Evolutionary conservation across 805 yeast species (phyloP), one percentile per base, ranked within the genome.

Genomic region (Suhomyces pyralidae): DNA sequence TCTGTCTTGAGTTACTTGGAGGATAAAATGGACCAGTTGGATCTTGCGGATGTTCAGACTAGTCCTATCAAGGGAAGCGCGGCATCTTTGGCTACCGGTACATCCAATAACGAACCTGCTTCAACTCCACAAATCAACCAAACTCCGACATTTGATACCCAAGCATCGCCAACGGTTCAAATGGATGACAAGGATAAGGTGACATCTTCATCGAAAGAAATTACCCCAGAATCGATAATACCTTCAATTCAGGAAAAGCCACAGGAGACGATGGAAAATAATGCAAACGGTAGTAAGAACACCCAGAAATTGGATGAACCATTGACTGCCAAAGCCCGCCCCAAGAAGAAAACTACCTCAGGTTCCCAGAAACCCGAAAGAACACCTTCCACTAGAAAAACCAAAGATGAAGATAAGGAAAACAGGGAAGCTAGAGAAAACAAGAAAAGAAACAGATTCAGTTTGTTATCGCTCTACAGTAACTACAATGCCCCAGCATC

Each of bases 1-100:
- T 68, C 76, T 1, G 78, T 72, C 3, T 64, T 76, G 54, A 68
- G 72, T 57, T 76, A 74, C 53, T 65, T 76, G 57, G 80, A 76
- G 51, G 79, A 74, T 57, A 73, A 70, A 58, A 76, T 76, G 66
- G 78, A 74, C 48, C 64, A 69, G 4, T 61, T 75, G 52, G 79
- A 74, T 48, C 63, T 74, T 50, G 58, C 64, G 5, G 74, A 69
- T 40, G 63, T 58, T n/a, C 53, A 48, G 58, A 28, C 24, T 14
- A 62, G 68, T 51, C 69, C 71, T 1, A 49, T 53, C n/a, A 52
- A 52, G 49, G 26, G 53, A 14, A 48, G 38, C 15, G 48, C 43
- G 36, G 30, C 42, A 14, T 46, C 49, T n/a, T 24, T 36, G 28
- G 40, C 19, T 45, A 14, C 50, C 32, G 32, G 53, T 24, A 20